Conservation (phyloP, 495 filamentous ascomycete genomes). For the Penicillium bialowiezense region DNA sequence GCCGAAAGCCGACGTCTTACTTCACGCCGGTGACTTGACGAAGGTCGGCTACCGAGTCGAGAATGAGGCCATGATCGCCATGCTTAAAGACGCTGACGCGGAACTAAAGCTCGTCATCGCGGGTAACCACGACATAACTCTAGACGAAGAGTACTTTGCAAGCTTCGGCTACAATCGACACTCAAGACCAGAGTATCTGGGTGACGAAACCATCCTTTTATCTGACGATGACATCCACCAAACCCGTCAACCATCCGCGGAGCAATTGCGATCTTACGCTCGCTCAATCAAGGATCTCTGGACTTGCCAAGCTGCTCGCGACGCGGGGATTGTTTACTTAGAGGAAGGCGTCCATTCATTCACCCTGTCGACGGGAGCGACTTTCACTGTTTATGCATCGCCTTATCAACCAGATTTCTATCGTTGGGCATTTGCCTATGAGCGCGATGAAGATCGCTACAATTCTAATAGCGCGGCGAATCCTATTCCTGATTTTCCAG, state of each 20-base stretch:
- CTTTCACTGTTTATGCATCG: conserved; percentile 64
- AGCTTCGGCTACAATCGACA: conserved; percentile 31
- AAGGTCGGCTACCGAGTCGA: conserved; percentile 55
- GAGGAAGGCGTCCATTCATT: conserved; percentile 64
- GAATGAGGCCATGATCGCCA: conserved; percentile 48
- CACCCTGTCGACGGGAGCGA: conserved; percentile 53
- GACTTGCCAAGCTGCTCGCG: conserved; percentile 44
- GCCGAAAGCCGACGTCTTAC: conserved; percentile 58
- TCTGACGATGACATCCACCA: conserved; percentile 7
- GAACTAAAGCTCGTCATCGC: conserved; percentile 77
- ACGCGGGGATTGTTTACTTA: conserved; percentile 58
- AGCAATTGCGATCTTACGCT: conserved; percentile 19
- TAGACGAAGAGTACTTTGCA: conserved; percentile 56
- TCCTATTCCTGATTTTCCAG: conserved; percentile 47
- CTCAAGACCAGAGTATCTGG: conserved; percentile 20
- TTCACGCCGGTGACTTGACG: conserved; percentile 77
- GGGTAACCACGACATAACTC: conserved; percentile 75
- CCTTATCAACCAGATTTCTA: conserved; percentile 63
- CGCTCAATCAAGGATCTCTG: conserved; percentile 40
- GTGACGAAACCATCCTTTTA: conserved; percentile 5
- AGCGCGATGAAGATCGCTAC: conserved; percentile 50
- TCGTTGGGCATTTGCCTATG: conserved; percentile 63
- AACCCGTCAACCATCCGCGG: conserved; percentile 4
- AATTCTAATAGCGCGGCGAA: conserved; percentile 40
- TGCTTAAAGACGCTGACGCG: conserved; percentile 56